phyloP scores from a whole-genome alignment of 257 asterid genomes.

The Jacaranda copaia region DNA sequence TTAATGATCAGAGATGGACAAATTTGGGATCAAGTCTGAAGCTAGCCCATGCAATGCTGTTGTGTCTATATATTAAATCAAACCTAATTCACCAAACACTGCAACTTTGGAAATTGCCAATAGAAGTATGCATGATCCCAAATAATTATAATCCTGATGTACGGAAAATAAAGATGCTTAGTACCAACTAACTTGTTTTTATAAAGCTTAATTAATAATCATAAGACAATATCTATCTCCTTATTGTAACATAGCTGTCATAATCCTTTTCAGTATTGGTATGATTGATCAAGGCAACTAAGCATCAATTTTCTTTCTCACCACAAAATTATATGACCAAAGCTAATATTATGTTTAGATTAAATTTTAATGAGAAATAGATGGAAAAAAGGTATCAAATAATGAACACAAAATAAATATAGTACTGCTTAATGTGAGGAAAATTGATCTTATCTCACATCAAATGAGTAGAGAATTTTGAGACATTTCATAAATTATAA shows the following conservation, averaged over 20 bases:
- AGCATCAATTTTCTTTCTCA: not conserved
- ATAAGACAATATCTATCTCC: slow-evolving; percentile 10
- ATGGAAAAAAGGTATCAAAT: too few relatives aligned
- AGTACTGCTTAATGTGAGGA: too few relatives aligned
- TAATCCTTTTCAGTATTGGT: slow-evolving; percentile 23
- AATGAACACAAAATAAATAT: too few relatives aligned
- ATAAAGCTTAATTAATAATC: slow-evolving; percentile 13
- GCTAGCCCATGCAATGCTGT: not conserved
- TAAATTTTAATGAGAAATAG: too few relatives aligned
- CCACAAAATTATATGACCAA: not conserved
- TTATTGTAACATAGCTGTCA: slow-evolving; percentile 34
- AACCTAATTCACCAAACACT: not conserved
- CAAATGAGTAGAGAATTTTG: too few relatives aligned
- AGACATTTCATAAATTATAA: too few relatives aligned
- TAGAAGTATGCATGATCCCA: slow-evolving; percentile 15
- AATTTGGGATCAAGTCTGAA: too few relatives aligned
- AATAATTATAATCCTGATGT: not conserved
- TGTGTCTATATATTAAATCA: not conserved
- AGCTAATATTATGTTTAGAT: not conserved
- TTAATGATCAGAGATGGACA: too few relatives aligned
- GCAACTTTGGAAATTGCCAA: not conserved
- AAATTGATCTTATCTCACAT: too few relatives aligned
- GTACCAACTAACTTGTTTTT: slow-evolving; percentile 29
- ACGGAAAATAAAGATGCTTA: slow-evolving; percentile 21
- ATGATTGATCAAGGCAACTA: slow-evolving; percentile 35